Percentiles rank a stretch among this genome's conserved stretches.
Conservation (phyloP, 805 yeast species). For the Maudiozyma bulderi region DNA sequence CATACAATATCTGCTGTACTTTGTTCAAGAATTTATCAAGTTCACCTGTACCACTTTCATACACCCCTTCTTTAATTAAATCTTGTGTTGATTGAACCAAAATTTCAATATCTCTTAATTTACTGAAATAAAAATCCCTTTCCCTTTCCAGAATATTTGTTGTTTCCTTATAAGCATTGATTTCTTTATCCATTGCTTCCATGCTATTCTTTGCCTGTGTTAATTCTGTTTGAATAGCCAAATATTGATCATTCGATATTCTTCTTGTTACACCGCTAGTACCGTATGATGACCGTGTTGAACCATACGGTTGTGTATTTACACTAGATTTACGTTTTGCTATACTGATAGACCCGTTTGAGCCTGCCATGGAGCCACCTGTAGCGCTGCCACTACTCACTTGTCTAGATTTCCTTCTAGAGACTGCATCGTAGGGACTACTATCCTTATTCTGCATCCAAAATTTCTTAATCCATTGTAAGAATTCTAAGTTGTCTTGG, state of each 20-base stretch:
- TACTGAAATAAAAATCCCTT: conserved; percentile 82
- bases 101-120: conserved; percentile 80
- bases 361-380: not conserved
- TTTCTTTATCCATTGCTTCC: conserved; percentile 33
- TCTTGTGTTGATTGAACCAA: conserved; percentile 57
- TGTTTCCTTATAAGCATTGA: conserved; percentile 47
- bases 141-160: conserved; percentile 68
- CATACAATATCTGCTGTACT: conserved; percentile 67
- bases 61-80: conserved; percentile 36
- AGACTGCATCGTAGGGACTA: conserved; percentile 57
- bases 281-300: conserved; percentile 18
- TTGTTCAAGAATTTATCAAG: conserved; percentile 42
- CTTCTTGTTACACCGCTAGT: conserved; percentile 17
- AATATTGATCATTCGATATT: conserved; percentile 20
- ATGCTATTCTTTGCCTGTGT: conserved; percentile 36
- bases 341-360: conserved; percentile 11
- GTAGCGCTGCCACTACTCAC: conserved; percentile 6
- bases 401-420: conserved; percentile 39
- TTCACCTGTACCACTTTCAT: conserved; percentile 25
- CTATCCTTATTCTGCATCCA: conserved; percentile 74
- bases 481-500: conserved; percentile 88
- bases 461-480: conserved; percentile 81
- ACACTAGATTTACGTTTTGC: conserved; percentile 18
- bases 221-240: conserved; percentile 36
- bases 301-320: not conserved